Percentiles rank a stretch among this genome's conserved stretches.
Conservation (phyloP, 768 basidiomycete genomes). For the Boletus eberwhitei region DNA sequence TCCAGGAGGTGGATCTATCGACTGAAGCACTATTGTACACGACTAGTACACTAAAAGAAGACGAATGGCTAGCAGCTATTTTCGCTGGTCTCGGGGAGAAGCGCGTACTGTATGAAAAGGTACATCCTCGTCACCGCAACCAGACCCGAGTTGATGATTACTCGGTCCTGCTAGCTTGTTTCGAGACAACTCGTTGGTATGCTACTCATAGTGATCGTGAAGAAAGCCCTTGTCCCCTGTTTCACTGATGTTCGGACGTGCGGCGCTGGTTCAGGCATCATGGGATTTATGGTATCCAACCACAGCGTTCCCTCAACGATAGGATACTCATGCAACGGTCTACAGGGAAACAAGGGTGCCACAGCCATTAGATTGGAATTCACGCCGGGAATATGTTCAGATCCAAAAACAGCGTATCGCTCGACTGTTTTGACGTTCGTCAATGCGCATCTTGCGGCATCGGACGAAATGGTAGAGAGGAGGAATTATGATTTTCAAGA, state of each 20-base stretch:
- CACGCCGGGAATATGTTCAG: conserved; percentile 37
- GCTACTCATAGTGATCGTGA: conserved; percentile 67
- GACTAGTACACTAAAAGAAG: conserved; percentile 58
- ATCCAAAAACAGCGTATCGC: conserved; percentile 24
- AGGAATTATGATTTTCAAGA: conserved; percentile 76
- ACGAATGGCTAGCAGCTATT: conserved; percentile 64
- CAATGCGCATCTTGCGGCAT: conserved; percentile 80
- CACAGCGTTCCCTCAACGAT: not conserved
- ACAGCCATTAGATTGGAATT: conserved; percentile 63
- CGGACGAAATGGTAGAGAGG: conserved; percentile 73
- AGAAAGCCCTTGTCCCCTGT: conserved; percentile 44
- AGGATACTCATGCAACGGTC: not conserved
- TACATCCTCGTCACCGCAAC: conserved; percentile 18
- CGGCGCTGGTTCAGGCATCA: conserved; percentile 66
- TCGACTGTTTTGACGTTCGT: conserved; percentile 66
- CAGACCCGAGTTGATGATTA: not conserved
- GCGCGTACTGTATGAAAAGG: conserved; percentile 63
- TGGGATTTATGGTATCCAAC: conserved; percentile 67
- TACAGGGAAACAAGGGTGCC: conserved; percentile 81
- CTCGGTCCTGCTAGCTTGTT: conserved; percentile 44
- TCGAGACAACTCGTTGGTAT: conserved; percentile 85
- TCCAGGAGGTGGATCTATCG: conserved; percentile 80
- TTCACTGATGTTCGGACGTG: conserved; percentile 53
- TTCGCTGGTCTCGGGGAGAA: conserved; percentile 72
- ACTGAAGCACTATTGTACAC: conserved; percentile 76